Percentiles rank a stretch among this genome's conserved stretches.
Evolutionary conservation across 176 grass and related monocot species (phyloP).

Genomic region (Carex scoparia): DNA sequence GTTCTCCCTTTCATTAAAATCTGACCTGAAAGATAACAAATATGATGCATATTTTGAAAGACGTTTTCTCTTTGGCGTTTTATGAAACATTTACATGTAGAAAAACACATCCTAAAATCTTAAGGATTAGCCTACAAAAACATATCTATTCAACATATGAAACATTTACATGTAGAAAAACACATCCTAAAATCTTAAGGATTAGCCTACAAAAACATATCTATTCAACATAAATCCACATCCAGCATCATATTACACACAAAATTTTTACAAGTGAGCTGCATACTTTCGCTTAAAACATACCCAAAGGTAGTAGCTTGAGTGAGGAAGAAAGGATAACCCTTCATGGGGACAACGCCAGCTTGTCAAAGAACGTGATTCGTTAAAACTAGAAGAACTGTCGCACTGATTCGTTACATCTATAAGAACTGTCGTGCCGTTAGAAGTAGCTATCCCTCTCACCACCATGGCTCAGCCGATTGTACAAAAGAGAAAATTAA

Average conservation of each 20-base stretch:
- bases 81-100: conserved; percentile 20
- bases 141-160: too few species aligned
- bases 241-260: too few species aligned
- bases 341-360: conserved; percentile 77
- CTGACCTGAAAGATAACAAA: neutral
- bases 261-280: too few species aligned
- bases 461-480: conserved; percentile 22
- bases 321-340: conserved; percentile 82
- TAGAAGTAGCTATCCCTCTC: conserved; percentile 23
- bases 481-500: neutral
- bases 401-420: too few species aligned
- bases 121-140: too few species aligned
- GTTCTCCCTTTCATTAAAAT: neutral
- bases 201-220: neutral
- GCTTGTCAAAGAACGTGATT: conserved; percentile 90
- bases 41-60: neutral
- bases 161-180: neutral
- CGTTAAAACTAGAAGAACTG: conserved; percentile 43
- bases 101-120: too few species aligned
- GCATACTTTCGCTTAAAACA: neutral
- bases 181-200: neutral
- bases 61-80: conserved; percentile 4
- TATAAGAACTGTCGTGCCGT: conserved; percentile 20
- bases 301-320: conserved; percentile 92
- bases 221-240: neutral